Evolutionary conservation across 345 rosid species (phyloP), one percentile per base, ranked within the genome.

Genomic region (Clausena lansium): DNA sequence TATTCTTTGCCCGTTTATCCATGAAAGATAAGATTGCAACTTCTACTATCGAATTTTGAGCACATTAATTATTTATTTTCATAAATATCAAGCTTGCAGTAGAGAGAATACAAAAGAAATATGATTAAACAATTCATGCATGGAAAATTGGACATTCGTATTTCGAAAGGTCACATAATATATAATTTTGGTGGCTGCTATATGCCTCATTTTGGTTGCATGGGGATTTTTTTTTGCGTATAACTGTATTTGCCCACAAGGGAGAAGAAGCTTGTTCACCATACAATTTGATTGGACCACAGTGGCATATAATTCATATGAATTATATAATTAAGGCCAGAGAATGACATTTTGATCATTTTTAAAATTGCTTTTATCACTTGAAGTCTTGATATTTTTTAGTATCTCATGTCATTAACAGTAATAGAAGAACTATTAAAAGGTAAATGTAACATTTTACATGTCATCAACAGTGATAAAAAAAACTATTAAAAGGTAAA

Each of bases 1-100:
- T 83, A 87, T 89, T 81, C 4, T 71, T 71, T 54, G 10, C 5
- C 58, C 64, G 6, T 39, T 69, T 58, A 64, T 77, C 77, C 72
- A 61, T 61, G 25, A 27, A 70, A 47, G 71, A 80, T 55, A 70
- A 32, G 35, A 70, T 58, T 24, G 20, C 7, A 17, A 22, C 57
- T 19, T 19, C 22, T 17, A 38, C n/a, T 8, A 30, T 70, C 72
- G 33, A 30, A 62, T 62, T 62, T 62, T 27, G 67, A 32, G 17
- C 38, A 13, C 28, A 59, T 59, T 25, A n/a, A 59, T 59, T 67
- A 67, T 67, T 67, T 67, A 38, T 45, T 28, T 15, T 69, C 35
- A 52, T 71, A 52, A 4, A 52, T 52, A 22, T 13, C 57, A 52
- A 17, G 22, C 57, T 17, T 52, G 8, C 7, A 52, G 1, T 52